Conservation (phyloP, 163 green algal genomes). For the Smithsoniella earleae region DNA sequence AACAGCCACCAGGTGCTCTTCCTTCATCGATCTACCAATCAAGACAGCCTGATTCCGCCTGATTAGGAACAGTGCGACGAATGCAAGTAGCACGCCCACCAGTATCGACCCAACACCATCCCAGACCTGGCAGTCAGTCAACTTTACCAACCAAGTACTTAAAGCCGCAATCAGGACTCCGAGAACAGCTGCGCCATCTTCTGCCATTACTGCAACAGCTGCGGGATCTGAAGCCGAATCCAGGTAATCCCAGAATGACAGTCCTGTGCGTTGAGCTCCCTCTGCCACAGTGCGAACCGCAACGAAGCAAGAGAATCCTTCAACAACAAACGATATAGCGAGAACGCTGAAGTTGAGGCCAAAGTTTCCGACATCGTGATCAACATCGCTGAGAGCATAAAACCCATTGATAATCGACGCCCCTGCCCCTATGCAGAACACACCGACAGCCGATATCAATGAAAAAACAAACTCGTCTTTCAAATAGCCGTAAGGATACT, state of each 20-base stretch:
- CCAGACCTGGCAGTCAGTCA: slow-evolving; percentile 65
- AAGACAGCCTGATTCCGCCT: slow-evolving; percentile 76
- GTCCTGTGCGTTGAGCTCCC: slow-evolving; percentile 46
- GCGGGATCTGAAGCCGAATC: slow-evolving; percentile 69
- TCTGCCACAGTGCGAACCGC: slow-evolving; percentile 52
- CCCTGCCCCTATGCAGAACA: slow-evolving; percentile 87
- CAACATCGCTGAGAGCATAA: slow-evolving; percentile 45
- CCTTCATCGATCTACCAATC: slow-evolving; percentile 46
- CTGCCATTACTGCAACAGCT: slow-evolving; percentile 75
- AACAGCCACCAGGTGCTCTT: slow-evolving; percentile 11
- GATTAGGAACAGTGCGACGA: slow-evolving; percentile 77
- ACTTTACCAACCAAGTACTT: slow-evolving; percentile 47
- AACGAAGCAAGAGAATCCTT: slow-evolving; percentile 73
- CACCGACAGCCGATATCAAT: slow-evolving; percentile 80
- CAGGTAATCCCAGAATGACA: slow-evolving; percentile 54
- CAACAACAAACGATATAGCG: slow-evolving; percentile 57
- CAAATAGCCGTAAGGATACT: slow-evolving; percentile 71
- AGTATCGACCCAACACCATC: slow-evolving; percentile 75
- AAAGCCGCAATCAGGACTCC: slow-evolving; percentile 59
- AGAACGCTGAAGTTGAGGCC: slow-evolving; percentile 49
- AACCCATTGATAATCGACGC: slow-evolving; percentile 77
- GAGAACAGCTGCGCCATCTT: slow-evolving; percentile 76
- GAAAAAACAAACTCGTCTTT: slow-evolving; percentile 87
- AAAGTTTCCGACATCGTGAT: slow-evolving; percentile 28
- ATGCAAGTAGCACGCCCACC: slow-evolving; percentile 72